Evolutionary conservation across 768 basidiomycete species (phyloP), one percentile per base, ranked within the genome.

Genomic region (Plicaturopsis crispa): DNA sequence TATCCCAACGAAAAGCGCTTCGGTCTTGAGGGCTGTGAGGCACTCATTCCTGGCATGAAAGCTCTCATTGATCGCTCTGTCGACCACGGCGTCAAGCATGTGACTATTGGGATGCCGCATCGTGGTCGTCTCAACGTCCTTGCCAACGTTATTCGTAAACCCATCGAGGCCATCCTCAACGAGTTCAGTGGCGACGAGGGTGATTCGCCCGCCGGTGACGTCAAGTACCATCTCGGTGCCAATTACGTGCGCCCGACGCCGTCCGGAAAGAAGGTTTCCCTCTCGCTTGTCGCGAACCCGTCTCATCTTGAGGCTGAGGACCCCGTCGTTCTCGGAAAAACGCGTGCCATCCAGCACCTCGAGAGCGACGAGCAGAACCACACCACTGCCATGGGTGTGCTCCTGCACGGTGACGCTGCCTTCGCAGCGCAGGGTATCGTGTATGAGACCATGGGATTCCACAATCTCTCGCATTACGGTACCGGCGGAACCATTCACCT

Each of bases 1-100:
- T 96, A 89, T 66, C 96, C 96, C 49, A 99, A 97, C 65, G 96
- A 99, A 71, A 99, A 99, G 65, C 85, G 96, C 33, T 99, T 99
- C 62, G 96, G 96, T 61, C 76, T 99, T 31, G 96, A 99, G 62
- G 96, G 96, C 39, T 96, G 92, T 62, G 96, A 99, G 64, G 77
- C 90, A 20, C 81, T 99, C 49, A 85, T 98, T 51, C 96, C 96
- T 20, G 96, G 96, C 38, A 99, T 99, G 96, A 99, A 99, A 67
- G 96, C 94, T 1, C 80, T 99, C 55, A 96, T 99, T 45, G 96
- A 99, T 60, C 84, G 92, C 45, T 96, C 93, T 14, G 96, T 99
- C 48, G 96, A 99, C 49, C 73, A 85, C 47, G 96, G 96, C 36
- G 83, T 96, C 51, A 94, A 94, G 63, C 78, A 90, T 54, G 83